Percentiles rank a stretch among this genome's conserved stretches.
Evolutionary conservation across 768 basidiomycete species (phyloP).

Genomic region (Kwoniella dejecticola): DNA sequence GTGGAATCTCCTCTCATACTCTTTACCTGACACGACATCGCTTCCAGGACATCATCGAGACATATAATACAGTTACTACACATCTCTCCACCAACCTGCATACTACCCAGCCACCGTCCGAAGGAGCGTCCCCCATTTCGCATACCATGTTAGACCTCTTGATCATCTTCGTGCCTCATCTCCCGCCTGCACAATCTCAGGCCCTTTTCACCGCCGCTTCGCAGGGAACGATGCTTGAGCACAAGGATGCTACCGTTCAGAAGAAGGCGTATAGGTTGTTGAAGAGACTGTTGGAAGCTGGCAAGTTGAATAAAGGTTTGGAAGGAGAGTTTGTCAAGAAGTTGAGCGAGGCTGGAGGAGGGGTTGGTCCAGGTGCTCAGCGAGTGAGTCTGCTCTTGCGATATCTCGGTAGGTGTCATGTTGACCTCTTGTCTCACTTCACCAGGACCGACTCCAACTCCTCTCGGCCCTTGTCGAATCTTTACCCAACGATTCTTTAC

Average conservation of each 20-base stretch:
- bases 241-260: slow-evolving; percentile 83
- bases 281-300: slow-evolving; percentile 69
- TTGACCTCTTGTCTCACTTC: no score
- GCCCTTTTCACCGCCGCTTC: slow-evolving; percentile 72
- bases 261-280: slow-evolving; percentile 93
- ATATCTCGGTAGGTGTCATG: background rate
- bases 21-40: background rate
- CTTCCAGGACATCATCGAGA: slow-evolving; percentile 71
- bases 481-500: slow-evolving; percentile 71
- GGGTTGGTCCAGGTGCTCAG: slow-evolving; percentile 80
- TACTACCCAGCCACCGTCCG: slow-evolving; percentile 29
- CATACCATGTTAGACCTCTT: slow-evolving; percentile 76
- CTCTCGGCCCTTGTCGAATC: slow-evolving; percentile 68
- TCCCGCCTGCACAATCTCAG: slow-evolving; percentile 65
- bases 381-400: slow-evolving; percentile 61
- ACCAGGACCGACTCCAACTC: slow-evolving; percentile 80
- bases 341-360: slow-evolving; percentile 67
- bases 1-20: background rate
- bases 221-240: slow-evolving; percentile 68
- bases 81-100: slow-evolving; percentile 53
- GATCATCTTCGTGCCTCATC: slow-evolving; percentile 74
- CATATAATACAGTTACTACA: slow-evolving; percentile 73
- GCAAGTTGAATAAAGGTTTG: slow-evolving; percentile 62
- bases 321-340: slow-evolving; percentile 67
- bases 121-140: slow-evolving; percentile 57